A percentile compares a stretch with the other conserved stretches of the same genome.
Evolutionary conservation across 2,329 filamentous ascomycete genomes (phyloP).

Genomic region (Botrytis pseudocinerea): DNA sequence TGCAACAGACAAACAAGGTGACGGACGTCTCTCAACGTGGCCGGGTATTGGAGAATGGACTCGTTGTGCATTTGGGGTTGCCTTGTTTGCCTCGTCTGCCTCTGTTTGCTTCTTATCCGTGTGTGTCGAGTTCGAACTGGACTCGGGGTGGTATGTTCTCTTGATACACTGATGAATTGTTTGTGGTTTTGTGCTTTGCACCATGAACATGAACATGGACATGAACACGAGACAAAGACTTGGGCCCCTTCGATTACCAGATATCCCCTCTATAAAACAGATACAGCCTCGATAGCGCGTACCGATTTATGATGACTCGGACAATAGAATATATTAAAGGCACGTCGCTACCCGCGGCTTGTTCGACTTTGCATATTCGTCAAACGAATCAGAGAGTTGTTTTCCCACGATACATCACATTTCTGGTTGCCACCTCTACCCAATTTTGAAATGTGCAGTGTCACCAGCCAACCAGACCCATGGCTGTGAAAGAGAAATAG

Average conservation of each 20-base stretch:
- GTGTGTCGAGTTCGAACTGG: background rate
- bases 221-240: background rate
- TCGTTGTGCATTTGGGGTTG: background rate
- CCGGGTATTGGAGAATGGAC: background rate
- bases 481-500: background rate
- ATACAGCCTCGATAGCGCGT: background rate
- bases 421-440: slow-evolving; percentile 12
- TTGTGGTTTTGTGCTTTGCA: background rate
- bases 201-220: background rate
- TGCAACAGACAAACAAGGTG: background rate
- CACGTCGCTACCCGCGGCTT: slow-evolving; percentile 19
- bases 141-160: background rate
- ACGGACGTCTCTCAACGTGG: background rate
- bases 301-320: background rate
- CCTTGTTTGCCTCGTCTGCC: background rate
- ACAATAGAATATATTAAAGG: slow-evolving; percentile 8
- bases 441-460: background rate
- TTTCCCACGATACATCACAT: slow-evolving; percentile 5
- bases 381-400: slow-evolving; percentile 15
- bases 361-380: slow-evolving; percentile 9
- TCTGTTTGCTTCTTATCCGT: background rate
- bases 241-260: background rate
- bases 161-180: background rate
- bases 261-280: background rate
- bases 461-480: slow-evolving; percentile 18